Evolutionary conservation across 1,284 basidiomycete species (phyloP).

Genomic region (Takashimella tepidaria): DNA sequence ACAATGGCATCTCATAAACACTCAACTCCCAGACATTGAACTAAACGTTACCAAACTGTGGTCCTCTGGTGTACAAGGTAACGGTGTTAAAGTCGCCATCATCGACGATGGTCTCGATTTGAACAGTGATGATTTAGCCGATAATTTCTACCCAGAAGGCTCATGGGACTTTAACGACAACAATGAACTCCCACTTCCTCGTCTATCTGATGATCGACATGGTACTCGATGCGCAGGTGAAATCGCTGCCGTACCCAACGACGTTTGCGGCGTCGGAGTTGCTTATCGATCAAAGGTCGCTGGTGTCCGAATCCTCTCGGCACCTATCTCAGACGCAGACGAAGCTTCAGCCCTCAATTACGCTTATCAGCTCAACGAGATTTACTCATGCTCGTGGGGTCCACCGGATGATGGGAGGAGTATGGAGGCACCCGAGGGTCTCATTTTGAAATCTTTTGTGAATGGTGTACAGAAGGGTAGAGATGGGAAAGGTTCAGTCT

Average conservation of each 20-base stretch:
- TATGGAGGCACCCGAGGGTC: slow-evolving; percentile 89
- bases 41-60: slow-evolving; percentile 53
- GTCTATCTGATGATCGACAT: slow-evolving; percentile 87
- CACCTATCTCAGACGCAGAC: slow-evolving; percentile 95
- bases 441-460: slow-evolving; percentile 90
- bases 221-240: slow-evolving; percentile 98
- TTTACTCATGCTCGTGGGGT: slow-evolving; percentile 97
- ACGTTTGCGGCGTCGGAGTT: slow-evolving; percentile 91
- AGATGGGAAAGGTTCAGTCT: slow-evolving; percentile 83
- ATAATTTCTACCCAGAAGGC: slow-evolving; percentile 81
- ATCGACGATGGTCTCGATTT: slow-evolving; percentile 97
- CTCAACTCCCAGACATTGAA: slow-evolving; percentile 48
- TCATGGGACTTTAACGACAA: slow-evolving; percentile 99
- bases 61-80: slow-evolving; percentile 77
- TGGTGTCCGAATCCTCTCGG: slow-evolving; percentile 91
- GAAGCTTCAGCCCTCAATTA: slow-evolving; percentile 94
- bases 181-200: slow-evolving; percentile 76
- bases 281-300: slow-evolving; percentile 88
- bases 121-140: slow-evolving; percentile 75
- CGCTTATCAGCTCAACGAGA: slow-evolving; percentile 82
- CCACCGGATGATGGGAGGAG: slow-evolving; percentile 91
- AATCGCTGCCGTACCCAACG: slow-evolving; percentile 93
- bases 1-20: slow-evolving; percentile 76
- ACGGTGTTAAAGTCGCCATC: slow-evolving; percentile 79
- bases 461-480: slow-evolving; percentile 93